Base-by-base conservation (phyloP, 2,329 filamentous ascomycete genomes). In the Chalaropsis thielavioides region DNA sequence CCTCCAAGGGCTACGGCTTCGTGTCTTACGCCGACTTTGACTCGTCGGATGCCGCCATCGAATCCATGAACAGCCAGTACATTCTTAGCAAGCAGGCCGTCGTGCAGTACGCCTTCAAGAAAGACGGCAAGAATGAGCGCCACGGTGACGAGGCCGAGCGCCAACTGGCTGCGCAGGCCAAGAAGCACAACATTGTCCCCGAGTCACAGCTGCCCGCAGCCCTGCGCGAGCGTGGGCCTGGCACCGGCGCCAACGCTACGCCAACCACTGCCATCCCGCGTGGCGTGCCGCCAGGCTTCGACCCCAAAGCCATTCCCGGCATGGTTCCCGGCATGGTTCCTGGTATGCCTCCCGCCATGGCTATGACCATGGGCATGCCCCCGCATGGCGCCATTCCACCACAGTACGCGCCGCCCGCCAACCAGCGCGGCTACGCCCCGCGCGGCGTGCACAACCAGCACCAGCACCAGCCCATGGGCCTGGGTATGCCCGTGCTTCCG, bases 21-120 rank as follows among this genome's bases (percentile, higher is more conserved):
- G 88, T 97, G 69, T 95, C 88, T 64, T 99, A 92, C 72, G 86
- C 86, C 73, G 88, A 89, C 72, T 99, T 99, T 73, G 94, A 97
- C 72, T 88, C 90, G 70, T 94, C 90, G 11, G 94, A 99, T 72
- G 87, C 90, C 68, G 92, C 94, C 51, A 90, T 95, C 68, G 82
- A 86, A 69, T 94, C 92, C 74, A 92, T 99, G 88, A 89, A 96
- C 74, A 90, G 90, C 62, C 92, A 97, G 77, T 97, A 94, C 75
- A 84, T 99, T 67, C 92, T 95, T 80, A 96, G 94, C 80, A 96
- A 96, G 78, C 89, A 96, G 75, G 88, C 97, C 70, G 89, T 88
- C 2, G 94, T 99, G 56, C 92, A 97, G 76, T 99, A 97, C 75
- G 94, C 94, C 46, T 97, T 96, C 82, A 99, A 99, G 81, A 97